These are phyloP conservation scores for Stagonosporopsis rhizophila DNA, from an alignment of 2,329 filamentous ascomycete genomes.

Conservation along the genomic window DNA sequence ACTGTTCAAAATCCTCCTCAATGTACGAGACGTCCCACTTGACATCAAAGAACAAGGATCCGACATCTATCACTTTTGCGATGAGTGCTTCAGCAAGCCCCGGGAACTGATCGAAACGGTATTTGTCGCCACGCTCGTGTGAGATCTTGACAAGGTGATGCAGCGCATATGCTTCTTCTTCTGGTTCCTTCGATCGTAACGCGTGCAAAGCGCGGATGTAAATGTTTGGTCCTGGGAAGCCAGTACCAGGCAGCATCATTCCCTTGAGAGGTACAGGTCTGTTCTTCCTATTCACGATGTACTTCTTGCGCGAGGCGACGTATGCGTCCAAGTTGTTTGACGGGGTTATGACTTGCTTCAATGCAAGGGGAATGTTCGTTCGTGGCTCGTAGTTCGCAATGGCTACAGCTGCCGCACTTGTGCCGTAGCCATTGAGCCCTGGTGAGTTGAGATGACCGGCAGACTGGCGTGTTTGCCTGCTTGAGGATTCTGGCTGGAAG, in stretches of 20 bases:
- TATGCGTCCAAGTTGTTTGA: slow-evolving; percentile 76
- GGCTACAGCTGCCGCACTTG: slow-evolving; percentile 58
- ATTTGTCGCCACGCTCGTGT: slow-evolving; percentile 92
- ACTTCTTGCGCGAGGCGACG: slow-evolving; percentile 62
- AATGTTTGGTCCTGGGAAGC: slow-evolving; percentile 83
- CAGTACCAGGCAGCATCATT: slow-evolving; percentile 69
- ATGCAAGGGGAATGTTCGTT: slow-evolving; percentile 66
- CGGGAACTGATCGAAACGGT: slow-evolving; percentile 90
- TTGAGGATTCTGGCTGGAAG: slow-evolving; percentile 79
- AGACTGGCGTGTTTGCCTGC: slow-evolving; percentile 68
- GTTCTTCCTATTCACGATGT: slow-evolving; percentile 55
- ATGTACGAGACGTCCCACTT: slow-evolving; percentile 79
- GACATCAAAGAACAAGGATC: slow-evolving; percentile 79
- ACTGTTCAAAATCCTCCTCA: slow-evolving; percentile 54
- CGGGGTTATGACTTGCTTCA: slow-evolving; percentile 78
- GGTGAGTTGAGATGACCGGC: slow-evolving; percentile 51
- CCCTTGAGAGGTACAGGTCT: slow-evolving; percentile 50
- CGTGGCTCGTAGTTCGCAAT: slow-evolving; percentile 75
- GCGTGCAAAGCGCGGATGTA: slow-evolving; percentile 88
- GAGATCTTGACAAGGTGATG: slow-evolving; percentile 96
- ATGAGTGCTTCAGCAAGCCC: slow-evolving; percentile 87
- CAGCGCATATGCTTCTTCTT: slow-evolving; percentile 90
- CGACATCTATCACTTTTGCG: slow-evolving; percentile 81
- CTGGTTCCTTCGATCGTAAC: slow-evolving; percentile 76
- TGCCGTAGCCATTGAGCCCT: slow-evolving; percentile 51